Conservation (phyloP, 225 moss, liverwort and hornwort species). For the Climacium dendroides region DNA sequence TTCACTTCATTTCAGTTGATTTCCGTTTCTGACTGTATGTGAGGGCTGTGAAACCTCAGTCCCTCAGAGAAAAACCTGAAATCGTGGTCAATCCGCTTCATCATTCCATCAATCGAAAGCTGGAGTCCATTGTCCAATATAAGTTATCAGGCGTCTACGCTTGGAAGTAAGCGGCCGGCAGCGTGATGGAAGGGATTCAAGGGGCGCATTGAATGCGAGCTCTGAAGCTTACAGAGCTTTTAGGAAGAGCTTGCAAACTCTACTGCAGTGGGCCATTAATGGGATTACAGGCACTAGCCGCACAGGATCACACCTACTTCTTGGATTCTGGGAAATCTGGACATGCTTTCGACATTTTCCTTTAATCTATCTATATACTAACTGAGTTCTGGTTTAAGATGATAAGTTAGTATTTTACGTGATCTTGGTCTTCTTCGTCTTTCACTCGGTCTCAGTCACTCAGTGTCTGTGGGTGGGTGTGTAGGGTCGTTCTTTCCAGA, state of each 20-base stretch:
- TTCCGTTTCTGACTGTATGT: not conserved
- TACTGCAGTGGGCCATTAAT: not conserved
- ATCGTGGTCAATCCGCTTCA: not conserved
- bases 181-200: not conserved
- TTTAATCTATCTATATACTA: no score
- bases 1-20: not conserved
- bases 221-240: not conserved
- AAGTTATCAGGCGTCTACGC: not conserved
- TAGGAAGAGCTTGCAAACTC: not conserved
- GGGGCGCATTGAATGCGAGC: constrained; percentile 6
- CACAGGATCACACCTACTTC: not conserved
- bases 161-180: not conserved
- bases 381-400: not conserved
- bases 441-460: not conserved
- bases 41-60: not conserved
- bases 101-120: not conserved
- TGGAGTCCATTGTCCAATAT: no score
- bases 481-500: not conserved
- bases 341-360: not conserved
- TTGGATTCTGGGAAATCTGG: not conserved
- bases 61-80: not conserved
- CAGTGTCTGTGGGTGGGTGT: not conserved
- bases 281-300: not conserved
- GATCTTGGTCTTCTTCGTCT: not conserved
- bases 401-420: not conserved